Evolutionary conservation across 2,329 filamentous ascomycete species (phyloP).

Genomic region (Beauveria australis): DNA sequence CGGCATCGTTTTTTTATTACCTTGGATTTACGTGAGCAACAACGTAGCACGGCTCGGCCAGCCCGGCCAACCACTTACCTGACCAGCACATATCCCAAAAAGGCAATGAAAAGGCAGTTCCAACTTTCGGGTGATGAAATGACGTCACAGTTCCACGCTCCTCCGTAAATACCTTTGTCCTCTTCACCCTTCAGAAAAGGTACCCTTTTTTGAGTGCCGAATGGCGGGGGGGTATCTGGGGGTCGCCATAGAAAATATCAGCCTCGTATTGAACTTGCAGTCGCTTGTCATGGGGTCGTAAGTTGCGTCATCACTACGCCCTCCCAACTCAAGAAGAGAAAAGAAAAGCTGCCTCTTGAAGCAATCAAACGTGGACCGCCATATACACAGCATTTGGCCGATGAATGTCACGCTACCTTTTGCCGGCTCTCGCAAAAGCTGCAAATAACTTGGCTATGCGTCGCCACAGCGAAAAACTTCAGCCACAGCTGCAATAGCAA

Average conservation of each 20-base stretch:
- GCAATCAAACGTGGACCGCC: background rate
- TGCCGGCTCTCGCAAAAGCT: no score
- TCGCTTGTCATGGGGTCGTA: background rate
- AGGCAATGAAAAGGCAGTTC: conserved; percentile 2
- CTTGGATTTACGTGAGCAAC: background rate
- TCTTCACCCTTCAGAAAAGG: background rate
- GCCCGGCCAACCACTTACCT: background rate
- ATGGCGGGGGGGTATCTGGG: background rate
- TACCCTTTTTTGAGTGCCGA: background rate
- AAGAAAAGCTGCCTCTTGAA: background rate
- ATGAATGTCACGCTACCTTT: background rate
- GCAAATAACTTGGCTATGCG: background rate
- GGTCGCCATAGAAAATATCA: background rate
- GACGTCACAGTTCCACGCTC: conserved; percentile 2
- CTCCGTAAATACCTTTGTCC: background rate
- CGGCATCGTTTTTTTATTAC: background rate
- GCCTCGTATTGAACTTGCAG: background rate
- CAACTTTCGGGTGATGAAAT: background rate
- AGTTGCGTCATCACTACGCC: background rate
- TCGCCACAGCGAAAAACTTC: background rate
- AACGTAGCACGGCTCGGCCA: background rate
- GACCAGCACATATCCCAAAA: background rate
- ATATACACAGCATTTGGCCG: background rate
- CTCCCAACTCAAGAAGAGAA: background rate
- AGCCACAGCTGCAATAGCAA: background rate